These are phyloP conservation scores for Cercospora sp. DNA, from an alignment of 2,329 filamentous ascomycete species.

Conservation along the genomic window DNA sequence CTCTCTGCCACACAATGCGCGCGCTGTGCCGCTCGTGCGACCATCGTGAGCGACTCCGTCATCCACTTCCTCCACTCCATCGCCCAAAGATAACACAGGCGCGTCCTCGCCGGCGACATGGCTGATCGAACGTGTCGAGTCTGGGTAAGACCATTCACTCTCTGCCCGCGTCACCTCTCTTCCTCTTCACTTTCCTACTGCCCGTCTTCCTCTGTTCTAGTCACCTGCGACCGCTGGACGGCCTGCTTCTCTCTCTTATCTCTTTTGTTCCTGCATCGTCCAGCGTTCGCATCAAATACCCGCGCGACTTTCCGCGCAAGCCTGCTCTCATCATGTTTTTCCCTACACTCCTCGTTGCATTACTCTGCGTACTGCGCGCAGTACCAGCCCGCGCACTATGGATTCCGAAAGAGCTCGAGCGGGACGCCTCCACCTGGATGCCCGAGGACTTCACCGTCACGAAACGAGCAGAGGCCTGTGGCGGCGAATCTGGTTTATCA, in stretches of 20 bases:
- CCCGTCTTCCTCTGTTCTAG: slow-evolving; percentile 11
- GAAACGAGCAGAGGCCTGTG: slow-evolving; percentile 46
- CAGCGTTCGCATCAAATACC: slow-evolving; percentile 19
- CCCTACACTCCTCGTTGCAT: slow-evolving; percentile 32
- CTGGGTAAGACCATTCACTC: slow-evolving; percentile 17
- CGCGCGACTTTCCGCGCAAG: slow-evolving; percentile 19
- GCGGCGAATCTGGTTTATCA: slow-evolving; percentile 48
- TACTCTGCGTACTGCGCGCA: slow-evolving; percentile 25
- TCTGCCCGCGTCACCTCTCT: slow-evolving; percentile 15
- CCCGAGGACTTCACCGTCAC: slow-evolving; percentile 25
- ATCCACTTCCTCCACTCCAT: slow-evolving; percentile 11
- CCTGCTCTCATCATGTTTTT: slow-evolving; percentile 20
- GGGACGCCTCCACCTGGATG: slow-evolving; percentile 21
- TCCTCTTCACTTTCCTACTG: slow-evolving; percentile 17
- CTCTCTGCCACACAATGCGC: slow-evolving; percentile 25
- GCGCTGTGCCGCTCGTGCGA: slow-evolving; percentile 27
- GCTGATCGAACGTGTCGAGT: slow-evolving; percentile 9
- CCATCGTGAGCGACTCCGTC: slow-evolving; percentile 7
- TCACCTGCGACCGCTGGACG: slow-evolving; percentile 19
- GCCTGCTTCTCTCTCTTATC: slow-evolving; percentile 19
- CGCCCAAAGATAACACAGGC: slow-evolving; percentile 17
- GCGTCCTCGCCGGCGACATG: slow-evolving; percentile 21
- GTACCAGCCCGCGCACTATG: slow-evolving; percentile 30
- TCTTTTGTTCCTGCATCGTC: slow-evolving; percentile 14
- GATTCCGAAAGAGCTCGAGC: slow-evolving; percentile 28